These are phyloP conservation scores for Colletotrichum liriopes DNA, from an alignment of 2,329 filamentous ascomycete genomes.

Conservation along the genomic window DNA sequence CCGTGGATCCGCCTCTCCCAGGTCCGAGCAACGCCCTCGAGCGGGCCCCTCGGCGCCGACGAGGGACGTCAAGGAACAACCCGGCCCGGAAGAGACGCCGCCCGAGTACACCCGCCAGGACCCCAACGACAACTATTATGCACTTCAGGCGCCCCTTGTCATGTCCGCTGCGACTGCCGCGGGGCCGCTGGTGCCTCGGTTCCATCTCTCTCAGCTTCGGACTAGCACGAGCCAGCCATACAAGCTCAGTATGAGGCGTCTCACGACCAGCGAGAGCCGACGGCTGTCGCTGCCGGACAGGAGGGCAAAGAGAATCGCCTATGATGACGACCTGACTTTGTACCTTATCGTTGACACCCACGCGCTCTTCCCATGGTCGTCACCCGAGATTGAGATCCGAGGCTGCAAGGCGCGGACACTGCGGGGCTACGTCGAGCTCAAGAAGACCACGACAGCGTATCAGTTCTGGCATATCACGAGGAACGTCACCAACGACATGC, in stretches of 20 bases:
- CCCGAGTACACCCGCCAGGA: conserved; percentile 19
- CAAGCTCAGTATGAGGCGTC: conserved; percentile 25
- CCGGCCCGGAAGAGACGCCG: not conserved
- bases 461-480: conserved; percentile 44
- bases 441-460: conserved; percentile 20
- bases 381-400: conserved; percentile 23
- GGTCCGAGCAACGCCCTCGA: not conserved
- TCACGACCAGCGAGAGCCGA: conserved; percentile 15
- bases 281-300: not conserved
- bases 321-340: conserved; percentile 24
- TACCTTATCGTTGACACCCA: conserved; percentile 24
- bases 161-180: not conserved
- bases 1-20: not conserved
- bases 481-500: conserved; percentile 21
- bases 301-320: not conserved
- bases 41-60: not conserved
- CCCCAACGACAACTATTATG: conserved; percentile 16
- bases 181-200: not conserved
- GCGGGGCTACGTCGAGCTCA: conserved; percentile 24
- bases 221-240: conserved; percentile 17
- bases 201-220: conserved; percentile 4
- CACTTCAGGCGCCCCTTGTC: conserved; percentile 17
- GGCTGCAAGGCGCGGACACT: conserved; percentile 26
- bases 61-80: not conserved
- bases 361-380: not conserved